Conservation (phyloP, 257 asterid species). For the Nicotiana noctiflora region DNA sequence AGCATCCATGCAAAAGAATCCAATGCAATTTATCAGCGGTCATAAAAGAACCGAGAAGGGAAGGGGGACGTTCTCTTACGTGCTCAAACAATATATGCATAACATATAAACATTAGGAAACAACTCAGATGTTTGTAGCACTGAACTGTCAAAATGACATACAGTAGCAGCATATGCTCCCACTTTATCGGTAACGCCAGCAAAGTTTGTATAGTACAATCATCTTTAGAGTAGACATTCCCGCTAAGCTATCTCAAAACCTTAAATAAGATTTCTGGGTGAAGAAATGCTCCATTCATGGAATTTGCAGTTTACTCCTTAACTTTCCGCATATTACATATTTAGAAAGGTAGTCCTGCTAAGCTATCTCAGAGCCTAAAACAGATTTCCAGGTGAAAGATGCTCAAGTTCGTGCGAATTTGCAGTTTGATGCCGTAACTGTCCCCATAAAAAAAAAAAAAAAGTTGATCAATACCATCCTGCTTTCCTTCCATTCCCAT, state of each 20-base stretch:
- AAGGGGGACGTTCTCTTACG: not conserved
- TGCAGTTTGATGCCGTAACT: no score
- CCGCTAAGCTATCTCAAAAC: not conserved
- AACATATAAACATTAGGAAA: not conserved
- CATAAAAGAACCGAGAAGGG: not conserved
- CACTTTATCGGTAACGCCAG: not conserved
- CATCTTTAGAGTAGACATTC: not conserved
- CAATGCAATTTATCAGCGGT: not conserved
- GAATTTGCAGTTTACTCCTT: not conserved
- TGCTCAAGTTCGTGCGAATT: no score
- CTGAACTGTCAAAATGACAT: not conserved
- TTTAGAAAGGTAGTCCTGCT: no score
- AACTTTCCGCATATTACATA: not conserved
- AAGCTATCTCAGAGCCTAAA: no score
- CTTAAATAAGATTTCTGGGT: not conserved
- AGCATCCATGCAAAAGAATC: not conserved
- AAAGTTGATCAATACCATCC: conserved; percentile 54
- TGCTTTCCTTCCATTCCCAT: conserved; percentile 94
- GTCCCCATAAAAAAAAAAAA: not conserved
- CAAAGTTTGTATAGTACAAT: not conserved
- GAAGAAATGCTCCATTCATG: not conserved
- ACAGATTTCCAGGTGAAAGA: no score
- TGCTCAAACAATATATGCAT: not conserved
- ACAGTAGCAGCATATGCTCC: not conserved
- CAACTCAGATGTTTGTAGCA: not conserved